Evolutionary conservation across 352 stramenopile species (phyloP), one percentile per base, ranked within the genome.

Genomic region (Phytophthora boehmeriae): DNA sequence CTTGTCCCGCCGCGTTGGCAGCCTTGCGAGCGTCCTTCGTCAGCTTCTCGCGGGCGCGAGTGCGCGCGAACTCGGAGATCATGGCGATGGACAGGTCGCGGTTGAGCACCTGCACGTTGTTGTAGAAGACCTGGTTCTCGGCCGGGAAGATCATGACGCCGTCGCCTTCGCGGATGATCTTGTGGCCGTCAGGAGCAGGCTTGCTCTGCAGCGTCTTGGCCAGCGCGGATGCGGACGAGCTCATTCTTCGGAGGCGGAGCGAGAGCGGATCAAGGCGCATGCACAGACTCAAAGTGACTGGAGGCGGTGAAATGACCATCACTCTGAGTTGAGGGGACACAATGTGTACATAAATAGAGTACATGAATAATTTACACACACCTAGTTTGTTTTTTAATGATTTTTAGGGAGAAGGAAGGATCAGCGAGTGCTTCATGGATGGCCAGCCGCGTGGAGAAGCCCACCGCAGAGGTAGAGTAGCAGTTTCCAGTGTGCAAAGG

Each of bases 31-130:
- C 89, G 82, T 88, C 78, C 71, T 83, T 92, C 71, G 68, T 51
- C 45, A 92, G 63, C 43, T 90, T 76, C 64, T 93, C 86, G 53
- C 80, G 54, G 43, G 80, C 79, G 42, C 96, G 85, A 39, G 90
- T 82, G 54, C 98, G 93, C 19, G 90, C 95, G 77, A 98, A 99
- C 57, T 99, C 83, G 36, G 92, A 96, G 73, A 99, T 98, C 73
- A 99, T 97, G 17, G 98, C 72, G 63, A 99, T 98, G 10, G 86
- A 98, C 39, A 99, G 77, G 80, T 99, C 98, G 46, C 98, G 95
- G 83, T 99, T 99, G 58, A 99, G 95, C 48, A 99, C 97, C 78
- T 96, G 88, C 43, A 96, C 90, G 59, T 93, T 92, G 75, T 97
- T 97, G 76, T 97, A 97, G 60, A 97, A 97, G 22, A 97, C 91